Evolutionary conservation across 176 grass and related monocot genomes (phyloP), one percentile per base, ranked within the genome.

Genomic region (Themeda triandra): DNA sequence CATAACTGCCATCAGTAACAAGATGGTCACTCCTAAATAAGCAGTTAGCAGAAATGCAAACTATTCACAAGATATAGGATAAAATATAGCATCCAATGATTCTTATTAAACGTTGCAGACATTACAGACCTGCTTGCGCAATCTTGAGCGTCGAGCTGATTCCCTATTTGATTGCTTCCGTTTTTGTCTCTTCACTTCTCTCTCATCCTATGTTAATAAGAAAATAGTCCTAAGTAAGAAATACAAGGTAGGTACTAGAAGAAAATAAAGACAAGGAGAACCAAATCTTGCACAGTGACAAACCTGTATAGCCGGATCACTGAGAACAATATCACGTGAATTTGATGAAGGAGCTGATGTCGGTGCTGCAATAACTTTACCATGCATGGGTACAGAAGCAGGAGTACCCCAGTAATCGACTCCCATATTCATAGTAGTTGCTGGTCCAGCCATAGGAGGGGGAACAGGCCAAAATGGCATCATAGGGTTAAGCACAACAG

Each of bases 121-220:
- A 66, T 25, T 49, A 74, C 68, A 88, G 37, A 88, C 90, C 86
- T 92, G 90, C 24, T 92, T 92, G 79, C 90, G 86, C 37, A 92
- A 79, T 75, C 90, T 88, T 83, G 90, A 92, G 14, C 79, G 90
- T 13, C 90, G 86, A 85, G 90, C 90, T 79, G 90, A 92, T 79
- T 92, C 86, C 73, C 90, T 92, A 73, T 92, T 92, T 69, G 90
- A 92, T 88, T 86, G 90, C 23, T 92, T 92, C 74, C 90, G 66
- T 32, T 88, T 92, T 75, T 88, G 86, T 82, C 79, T 88, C 79
- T 88, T 92, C 78, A 88, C 18, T 83, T 92, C 90, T 75, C 90
- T 82, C 25, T 83, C 86, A n/a, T 83, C 90, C 90, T 92, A 81
- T 66, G 71, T 74, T 39, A 69, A 82, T 32, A 65, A 62, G 85